Evolutionary conservation across 2,329 filamentous ascomycete genomes (phyloP), one percentile per base, ranked within the genome.

Genomic region (Fusarium caatingaense): DNA sequence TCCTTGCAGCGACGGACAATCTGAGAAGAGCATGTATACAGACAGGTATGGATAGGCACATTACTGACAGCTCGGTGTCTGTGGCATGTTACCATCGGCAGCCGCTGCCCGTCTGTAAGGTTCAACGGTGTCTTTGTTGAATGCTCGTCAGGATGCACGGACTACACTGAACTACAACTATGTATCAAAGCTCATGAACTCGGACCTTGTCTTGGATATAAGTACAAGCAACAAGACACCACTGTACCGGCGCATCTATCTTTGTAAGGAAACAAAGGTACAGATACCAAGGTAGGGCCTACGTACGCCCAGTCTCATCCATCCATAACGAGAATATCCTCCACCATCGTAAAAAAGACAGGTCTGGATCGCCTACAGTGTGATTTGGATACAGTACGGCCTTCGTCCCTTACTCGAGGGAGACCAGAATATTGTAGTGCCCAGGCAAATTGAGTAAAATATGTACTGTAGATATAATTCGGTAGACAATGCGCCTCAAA

Each of bases 281-380:
- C 23, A 23, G 42, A 45, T 23, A 21, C 34, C 34, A 45, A 25
- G 9, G 23, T 28, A 48, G 10, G n/a, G 18, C 16, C 12, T 23
- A 41, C 18, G 21, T 32, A 51, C 23, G 25, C 37, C 41, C n/a
- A 51, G 45, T 57, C 59, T 30, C 34, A 41, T 59, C 23, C 27
- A 30, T 42, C 18, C 13, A 54, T 54, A 30, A 47, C 34, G 34
- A 37, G 34, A 37, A 37, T 37, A 37, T 37, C 34, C 34, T 37
- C 34, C 34, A n/a, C 45, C n/a, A 45, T 16, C n/a, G 20, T 16
- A 30, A 48, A 40, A 40, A 47, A 32, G 37, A 30, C 51, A 28
- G 41, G 16, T 27, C 51, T 68, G 53, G 66, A 60, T 66, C 60
- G 23, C 18, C 15, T 18, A 70, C 67, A 71, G 67, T 70, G 20